Evolutionary conservation across 169 alveolate genomes (phyloP).

Genomic region (Plasmodium cynomolgi): DNA sequence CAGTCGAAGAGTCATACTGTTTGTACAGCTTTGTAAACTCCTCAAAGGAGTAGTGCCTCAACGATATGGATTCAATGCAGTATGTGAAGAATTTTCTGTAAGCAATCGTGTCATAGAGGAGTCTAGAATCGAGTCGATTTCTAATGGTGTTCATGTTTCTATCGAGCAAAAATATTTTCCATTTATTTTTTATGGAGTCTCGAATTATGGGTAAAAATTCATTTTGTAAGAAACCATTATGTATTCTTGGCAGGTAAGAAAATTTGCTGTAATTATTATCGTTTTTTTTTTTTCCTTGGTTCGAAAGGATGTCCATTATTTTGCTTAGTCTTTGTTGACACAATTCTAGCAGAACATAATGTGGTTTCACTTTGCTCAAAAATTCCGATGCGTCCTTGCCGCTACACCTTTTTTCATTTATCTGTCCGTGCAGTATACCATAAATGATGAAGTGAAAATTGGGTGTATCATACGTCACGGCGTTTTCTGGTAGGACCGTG

Average conservation of each 20-base stretch:
- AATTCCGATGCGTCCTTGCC: slow-evolving; percentile 45
- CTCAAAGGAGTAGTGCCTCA: slow-evolving; percentile 34
- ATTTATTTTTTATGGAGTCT: slow-evolving; percentile 31
- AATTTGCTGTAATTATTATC: slow-evolving; percentile 28
- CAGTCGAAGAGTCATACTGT: not conserved
- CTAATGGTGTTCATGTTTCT: slow-evolving; percentile 30
- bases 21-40: slow-evolving; percentile 16
- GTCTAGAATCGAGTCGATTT: slow-evolving; percentile 61
- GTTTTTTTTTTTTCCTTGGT: not conserved
- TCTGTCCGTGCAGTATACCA: slow-evolving; percentile 63
- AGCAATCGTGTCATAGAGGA: slow-evolving; percentile 54
- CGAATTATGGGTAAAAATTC: slow-evolving; percentile 45
- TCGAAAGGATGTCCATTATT: slow-evolving; percentile 23
- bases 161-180: slow-evolving; percentile 28
- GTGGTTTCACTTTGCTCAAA: slow-evolving; percentile 6
- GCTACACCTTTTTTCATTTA: slow-evolving; percentile 35
- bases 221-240: slow-evolving; percentile 58
- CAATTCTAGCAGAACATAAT: slow-evolving; percentile 58
- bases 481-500: slow-evolving; percentile 11
- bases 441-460: slow-evolving; percentile 57
- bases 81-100: slow-evolving; percentile 63
- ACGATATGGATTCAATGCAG: slow-evolving; percentile 48
- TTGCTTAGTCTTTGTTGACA: slow-evolving; percentile 40
- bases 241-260: slow-evolving; percentile 68
- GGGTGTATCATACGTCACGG: not conserved